Conservation (phyloP, 495 filamentous ascomycete species). For the Choiromyces venosus region DNA sequence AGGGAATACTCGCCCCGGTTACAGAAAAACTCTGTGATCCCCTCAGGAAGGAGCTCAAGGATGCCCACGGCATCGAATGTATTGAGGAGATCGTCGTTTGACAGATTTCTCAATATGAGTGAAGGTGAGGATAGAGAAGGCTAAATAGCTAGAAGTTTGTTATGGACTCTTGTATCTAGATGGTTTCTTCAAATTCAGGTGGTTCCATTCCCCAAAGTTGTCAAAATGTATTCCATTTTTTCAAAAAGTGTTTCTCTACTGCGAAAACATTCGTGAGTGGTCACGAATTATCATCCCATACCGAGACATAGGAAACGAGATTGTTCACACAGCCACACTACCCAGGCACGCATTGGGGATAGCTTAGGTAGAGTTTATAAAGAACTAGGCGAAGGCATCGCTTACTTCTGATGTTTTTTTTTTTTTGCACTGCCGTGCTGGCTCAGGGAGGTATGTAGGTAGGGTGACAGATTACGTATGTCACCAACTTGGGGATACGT, state of each 20-base stretch:
- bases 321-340: background rate
- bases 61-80: slow-evolving; percentile 55
- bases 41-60: slow-evolving; percentile 64
- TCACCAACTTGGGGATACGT: no score
- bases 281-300: background rate
- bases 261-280: background rate
- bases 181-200: background rate
- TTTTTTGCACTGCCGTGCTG: background rate
- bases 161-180: background rate
- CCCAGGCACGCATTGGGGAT: background rate
- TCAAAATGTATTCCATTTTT: background rate
- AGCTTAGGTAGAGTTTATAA: background rate
- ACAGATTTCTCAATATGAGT: background rate
- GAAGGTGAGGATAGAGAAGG: background rate
- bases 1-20: slow-evolving; percentile 80
- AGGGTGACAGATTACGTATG: background rate
- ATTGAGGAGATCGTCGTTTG: slow-evolving; percentile 46
- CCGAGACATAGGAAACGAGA: background rate
- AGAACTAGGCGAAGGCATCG: background rate
- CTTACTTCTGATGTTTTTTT: background rate
- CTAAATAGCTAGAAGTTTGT: background rate
- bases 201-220: background rate
- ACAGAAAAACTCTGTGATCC: slow-evolving; percentile 63
- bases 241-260: background rate
- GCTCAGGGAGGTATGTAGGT: background rate